phyloP scores from a whole-genome alignment of 192 early-diverging fungal genomes.

The Globomyces pollinis-pini region DNA sequence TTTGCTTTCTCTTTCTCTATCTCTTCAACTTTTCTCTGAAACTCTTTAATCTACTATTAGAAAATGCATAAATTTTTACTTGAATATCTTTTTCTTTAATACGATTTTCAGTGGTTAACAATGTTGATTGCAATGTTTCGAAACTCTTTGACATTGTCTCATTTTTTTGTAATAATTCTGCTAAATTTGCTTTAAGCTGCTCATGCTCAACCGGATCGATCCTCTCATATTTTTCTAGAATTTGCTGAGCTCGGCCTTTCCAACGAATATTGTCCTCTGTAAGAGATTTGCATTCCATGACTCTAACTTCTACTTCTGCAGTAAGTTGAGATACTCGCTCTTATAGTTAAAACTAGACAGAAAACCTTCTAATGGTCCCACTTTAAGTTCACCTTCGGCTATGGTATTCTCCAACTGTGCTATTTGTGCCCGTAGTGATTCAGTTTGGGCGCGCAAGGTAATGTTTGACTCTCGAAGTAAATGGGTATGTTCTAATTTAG shows the following conservation, averaged over 20 bases:
- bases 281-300: conserved; percentile 43
- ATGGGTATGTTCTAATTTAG: conserved; percentile 57
- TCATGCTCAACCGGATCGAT: conserved; percentile 75
- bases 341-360: background rate
- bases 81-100: too few relatives aligned
- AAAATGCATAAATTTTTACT: too few relatives aligned
- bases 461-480: conserved; percentile 71
- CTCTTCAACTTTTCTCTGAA: too few relatives aligned
- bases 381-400: conserved; percentile 29
- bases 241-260: conserved; percentile 64
- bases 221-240: conserved; percentile 69
- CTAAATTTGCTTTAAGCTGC: conserved; percentile 50
- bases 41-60: too few relatives aligned
- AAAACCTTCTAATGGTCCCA: conserved; percentile 42
- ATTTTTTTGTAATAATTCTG: conserved; percentile 16
- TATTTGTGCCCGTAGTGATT: conserved; percentile 27
- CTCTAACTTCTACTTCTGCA: conserved; percentile 53
- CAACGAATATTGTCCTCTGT: conserved; percentile 58
- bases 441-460: conserved; percentile 57
- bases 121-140: background rate
- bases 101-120: background rate
- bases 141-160: background rate
- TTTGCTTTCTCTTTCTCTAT: too few relatives aligned
- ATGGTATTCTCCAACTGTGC: conserved; percentile 31
- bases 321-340: conserved; percentile 52